Evolutionary conservation across 805 yeast genomes (phyloP).

Genomic region (Trichomonascus vanleenenianus): DNA sequence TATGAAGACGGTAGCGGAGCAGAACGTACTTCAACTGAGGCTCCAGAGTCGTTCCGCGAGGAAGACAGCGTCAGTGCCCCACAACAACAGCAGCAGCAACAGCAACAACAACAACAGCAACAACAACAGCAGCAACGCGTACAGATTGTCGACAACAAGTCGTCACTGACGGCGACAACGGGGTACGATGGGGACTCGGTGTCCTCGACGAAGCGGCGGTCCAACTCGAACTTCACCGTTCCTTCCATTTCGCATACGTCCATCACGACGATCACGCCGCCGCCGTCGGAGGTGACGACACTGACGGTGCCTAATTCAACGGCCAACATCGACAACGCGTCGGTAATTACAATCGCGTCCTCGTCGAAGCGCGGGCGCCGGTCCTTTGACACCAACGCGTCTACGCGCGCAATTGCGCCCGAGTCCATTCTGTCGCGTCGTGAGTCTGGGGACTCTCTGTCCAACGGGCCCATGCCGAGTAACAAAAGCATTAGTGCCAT

Average conservation of each 20-base stretch:
- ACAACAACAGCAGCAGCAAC: not conserved
- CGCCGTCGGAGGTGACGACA: constrained; percentile 7
- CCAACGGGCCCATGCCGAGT: not conserved
- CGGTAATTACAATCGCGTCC: constrained; percentile 31
- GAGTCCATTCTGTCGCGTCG: constrained; percentile 21
- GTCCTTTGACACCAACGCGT: constrained; percentile 32
- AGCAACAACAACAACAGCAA: constrained; percentile 3
- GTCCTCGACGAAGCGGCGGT: constrained; percentile 16
- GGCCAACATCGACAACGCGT: constrained; percentile 25
- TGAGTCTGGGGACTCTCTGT: constrained; percentile 5
- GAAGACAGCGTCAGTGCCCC: not conserved
- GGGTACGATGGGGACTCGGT: constrained; percentile 10
- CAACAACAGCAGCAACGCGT: constrained; percentile 15
- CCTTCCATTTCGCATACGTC: constrained; percentile 22
- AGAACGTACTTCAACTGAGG: not conserved
- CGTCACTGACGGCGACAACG: not conserved
- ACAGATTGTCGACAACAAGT: not conserved
- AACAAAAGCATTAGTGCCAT: not conserved
- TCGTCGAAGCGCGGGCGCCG: constrained; percentile 28
- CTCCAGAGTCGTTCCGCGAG: not conserved
- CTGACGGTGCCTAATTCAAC: not conserved
- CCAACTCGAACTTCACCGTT: constrained; percentile 22
- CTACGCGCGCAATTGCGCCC: constrained; percentile 30
- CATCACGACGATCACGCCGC: constrained; percentile 19
- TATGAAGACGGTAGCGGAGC: not conserved